Percentiles rank a stretch among this genome's conserved stretches.
phyloP scores from a whole-genome alignment of 176 grass and related monocot genomes.

The Bothriochloa decipiens region DNA sequence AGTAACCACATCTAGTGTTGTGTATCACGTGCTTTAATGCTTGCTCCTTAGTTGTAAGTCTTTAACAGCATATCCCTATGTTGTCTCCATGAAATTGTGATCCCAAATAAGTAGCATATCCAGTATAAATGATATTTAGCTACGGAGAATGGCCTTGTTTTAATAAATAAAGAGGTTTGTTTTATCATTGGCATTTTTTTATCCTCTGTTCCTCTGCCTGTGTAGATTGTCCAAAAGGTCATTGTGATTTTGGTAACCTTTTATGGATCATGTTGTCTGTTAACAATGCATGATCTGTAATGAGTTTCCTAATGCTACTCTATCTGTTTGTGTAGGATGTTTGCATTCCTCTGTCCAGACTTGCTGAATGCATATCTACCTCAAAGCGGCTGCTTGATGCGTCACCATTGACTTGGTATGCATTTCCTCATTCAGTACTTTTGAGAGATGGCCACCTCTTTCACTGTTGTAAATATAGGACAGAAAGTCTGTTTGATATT shows the following conservation, averaged over 20 bases:
- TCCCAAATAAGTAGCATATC: conserved; percentile 17
- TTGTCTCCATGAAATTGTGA: conserved; percentile 31
- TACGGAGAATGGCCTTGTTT: conserved; percentile 13
- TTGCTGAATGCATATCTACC: conserved; percentile 95
- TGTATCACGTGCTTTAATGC: conserved; percentile 11
- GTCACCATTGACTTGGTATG: conserved; percentile 84
- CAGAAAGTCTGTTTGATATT: not conserved
- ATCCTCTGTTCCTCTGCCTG: not conserved
- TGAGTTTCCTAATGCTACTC: conserved; percentile 17
- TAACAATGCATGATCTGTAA: conserved; percentile 31
- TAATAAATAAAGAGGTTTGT: not conserved
- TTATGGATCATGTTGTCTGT: not conserved
- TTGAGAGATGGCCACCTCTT: not conserved
- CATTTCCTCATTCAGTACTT: conserved; percentile 35
- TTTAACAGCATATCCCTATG: not conserved
- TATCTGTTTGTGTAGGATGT: conserved; percentile 69
- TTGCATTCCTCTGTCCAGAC: conserved; percentile 90
- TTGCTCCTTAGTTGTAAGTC: conserved; percentile 16
- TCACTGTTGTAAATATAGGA: not conserved
- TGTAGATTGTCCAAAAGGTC: conserved; percentile 18
- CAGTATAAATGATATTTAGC: not conserved
- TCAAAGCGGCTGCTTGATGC: conserved; percentile 89
- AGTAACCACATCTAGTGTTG: not conserved
- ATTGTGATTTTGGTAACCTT: conserved; percentile 10
- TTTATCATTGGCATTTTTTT: conserved; percentile 7